Evolutionary conservation across 441 rosid species (phyloP), one percentile per base, ranked within the genome.

Genomic region (Dalechampia spathulata): DNA sequence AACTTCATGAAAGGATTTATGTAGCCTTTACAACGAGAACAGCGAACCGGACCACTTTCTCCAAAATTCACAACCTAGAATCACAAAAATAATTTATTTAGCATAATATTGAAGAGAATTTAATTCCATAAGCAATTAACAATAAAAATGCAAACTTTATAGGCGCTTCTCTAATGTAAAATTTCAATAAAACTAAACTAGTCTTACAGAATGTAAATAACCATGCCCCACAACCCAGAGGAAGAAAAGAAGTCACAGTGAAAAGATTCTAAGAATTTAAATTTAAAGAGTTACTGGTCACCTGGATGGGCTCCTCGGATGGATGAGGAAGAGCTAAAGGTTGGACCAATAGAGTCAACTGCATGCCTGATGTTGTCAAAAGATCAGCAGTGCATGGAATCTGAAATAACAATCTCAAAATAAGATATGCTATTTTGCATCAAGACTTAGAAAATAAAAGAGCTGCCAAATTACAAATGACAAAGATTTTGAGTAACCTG

Each of bases 41-140:
- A 85, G 49, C 92, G 78, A 41, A 82, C 83, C 19, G 92, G 92
- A 61, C 92, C 92, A 66, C 72, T 58, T 68, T 89, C 95, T 40
- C 95, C 95, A 63, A 86, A 86, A 70, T 89, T 95, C 61, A 86
- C 90, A 66, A 82, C 75, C 95, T 85, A 69, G 43, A 52, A 52
- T 12, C 22, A 0, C 17, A 5, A 22, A 46, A n/a, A n/a, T n/a
- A n/a, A n/a, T n/a, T n/a, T n/a, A n/a, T n/a, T n/a, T n/a, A n/a
- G n/a, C n/a, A n/a, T n/a, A n/a, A n/a, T n/a, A n/a, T n/a, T n/a
- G n/a, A n/a, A n/a, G n/a, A n/a, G n/a, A n/a, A n/a, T n/a, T n/a
- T n/a, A n/a, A n/a, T n/a, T n/a, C n/a, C n/a, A n/a, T n/a, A n/a
- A n/a, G n/a, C n/a, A 12, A 13, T 46, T 22, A 3, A 23, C 13